Evolutionary conservation across 352 stramenopile species (phyloP).

Genomic region (Pythium grandisporangium): DNA sequence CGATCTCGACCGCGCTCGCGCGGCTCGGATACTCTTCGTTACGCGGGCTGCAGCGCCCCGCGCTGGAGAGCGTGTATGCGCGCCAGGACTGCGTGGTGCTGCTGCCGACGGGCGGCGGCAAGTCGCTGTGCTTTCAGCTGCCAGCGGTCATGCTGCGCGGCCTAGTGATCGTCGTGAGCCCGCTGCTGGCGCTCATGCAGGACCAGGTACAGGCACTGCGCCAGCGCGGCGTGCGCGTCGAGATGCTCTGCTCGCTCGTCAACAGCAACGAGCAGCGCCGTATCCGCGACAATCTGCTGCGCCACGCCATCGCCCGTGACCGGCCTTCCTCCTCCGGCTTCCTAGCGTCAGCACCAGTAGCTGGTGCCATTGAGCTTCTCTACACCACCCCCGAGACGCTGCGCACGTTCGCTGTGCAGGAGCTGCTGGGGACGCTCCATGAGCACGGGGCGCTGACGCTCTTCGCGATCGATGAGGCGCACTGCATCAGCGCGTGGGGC

Average conservation of each 20-base stretch:
- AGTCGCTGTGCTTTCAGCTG: constrained; percentile 96
- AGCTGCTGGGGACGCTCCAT: constrained; percentile 18
- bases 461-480: constrained; percentile 86
- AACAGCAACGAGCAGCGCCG: constrained; percentile 10
- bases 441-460: constrained; percentile 18
- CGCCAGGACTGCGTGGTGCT: constrained; percentile 71
- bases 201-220: constrained; percentile 74
- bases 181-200: constrained; percentile 83
- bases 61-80: constrained; percentile 23
- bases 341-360: no score
- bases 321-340: no score
- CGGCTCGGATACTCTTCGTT: constrained; percentile 31
- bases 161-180: constrained; percentile 82
- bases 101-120: constrained; percentile 94
- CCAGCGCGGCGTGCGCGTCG: constrained; percentile 23
- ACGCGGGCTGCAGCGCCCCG: constrained; percentile 25
- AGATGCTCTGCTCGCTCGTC: constrained; percentile 46
- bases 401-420: constrained; percentile 35
- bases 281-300: constrained; percentile 18
- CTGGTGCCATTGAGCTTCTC: constrained; percentile 50
- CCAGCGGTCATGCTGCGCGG: constrained; percentile 49
- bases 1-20: constrained; percentile 27
- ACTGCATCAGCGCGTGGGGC: constrained; percentile 88
- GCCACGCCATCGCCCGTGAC: constrained; percentile 5
- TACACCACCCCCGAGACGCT: constrained; percentile 87